Conservation (phyloP, 805 yeast species). For the Yarrowia phangngaensis region DNA sequence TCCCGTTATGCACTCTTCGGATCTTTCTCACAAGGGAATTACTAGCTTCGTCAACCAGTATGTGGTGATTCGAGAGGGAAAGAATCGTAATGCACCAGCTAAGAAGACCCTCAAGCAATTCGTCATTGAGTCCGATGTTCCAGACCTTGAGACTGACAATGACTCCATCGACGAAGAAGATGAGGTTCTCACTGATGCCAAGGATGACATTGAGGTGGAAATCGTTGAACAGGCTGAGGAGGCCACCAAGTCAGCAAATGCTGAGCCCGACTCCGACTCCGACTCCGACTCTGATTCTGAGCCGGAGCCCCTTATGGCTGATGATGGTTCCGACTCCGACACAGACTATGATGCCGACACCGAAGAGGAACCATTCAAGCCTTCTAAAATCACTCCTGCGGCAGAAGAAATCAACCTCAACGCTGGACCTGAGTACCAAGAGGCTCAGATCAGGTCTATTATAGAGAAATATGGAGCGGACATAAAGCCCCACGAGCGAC, state of each 20-base stretch:
- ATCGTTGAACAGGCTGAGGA: constrained; percentile 11
- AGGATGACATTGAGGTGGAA: constrained; percentile 21
- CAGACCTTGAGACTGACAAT: constrained; percentile 13
- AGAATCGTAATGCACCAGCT: constrained; percentile 16
- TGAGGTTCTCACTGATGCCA: constrained; percentile 17
- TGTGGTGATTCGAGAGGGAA: constrained; percentile 14
- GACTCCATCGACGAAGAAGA: constrained; percentile 20
- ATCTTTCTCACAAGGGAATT: constrained; percentile 8
- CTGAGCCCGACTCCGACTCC: neutral
- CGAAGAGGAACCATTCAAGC: constrained; percentile 4
- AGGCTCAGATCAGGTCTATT: constrained; percentile 20
- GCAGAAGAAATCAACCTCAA: constrained; percentile 15
- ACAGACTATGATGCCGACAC: constrained; percentile 15
- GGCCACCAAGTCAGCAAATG: neutral
- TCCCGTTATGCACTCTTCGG: neutral
- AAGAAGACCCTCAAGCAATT: constrained; percentile 21
- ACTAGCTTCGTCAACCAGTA: constrained; percentile 5
- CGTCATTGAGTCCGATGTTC: constrained; percentile 6
- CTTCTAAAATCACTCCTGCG: constrained; percentile 18
- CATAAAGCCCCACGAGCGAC: neutral
- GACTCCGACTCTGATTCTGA: constrained; percentile 6
- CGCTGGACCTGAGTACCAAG: constrained; percentile 10
- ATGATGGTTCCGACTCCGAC: neutral
- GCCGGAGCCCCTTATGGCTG: constrained; percentile 20
- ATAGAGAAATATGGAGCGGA: constrained; percentile 8